These are phyloP conservation scores for Talaromyces atroroseus DNA, from an alignment of 2,329 filamentous ascomycete genomes.

Conservation along the genomic window DNA sequence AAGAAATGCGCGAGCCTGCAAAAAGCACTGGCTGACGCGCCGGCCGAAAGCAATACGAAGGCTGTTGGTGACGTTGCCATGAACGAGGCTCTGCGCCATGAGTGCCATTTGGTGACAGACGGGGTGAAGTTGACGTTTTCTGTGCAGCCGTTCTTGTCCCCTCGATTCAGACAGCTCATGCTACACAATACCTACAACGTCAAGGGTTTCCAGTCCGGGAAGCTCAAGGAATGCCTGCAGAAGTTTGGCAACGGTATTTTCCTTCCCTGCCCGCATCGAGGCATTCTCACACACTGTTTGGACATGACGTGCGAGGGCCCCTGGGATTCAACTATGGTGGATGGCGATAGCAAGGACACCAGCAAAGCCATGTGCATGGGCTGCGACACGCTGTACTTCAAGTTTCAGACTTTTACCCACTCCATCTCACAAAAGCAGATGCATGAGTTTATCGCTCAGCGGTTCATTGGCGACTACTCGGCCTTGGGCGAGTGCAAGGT, in stretches of 20 bases:
- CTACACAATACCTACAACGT: background rate
- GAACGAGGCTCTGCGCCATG: background rate
- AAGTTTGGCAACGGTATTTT: background rate
- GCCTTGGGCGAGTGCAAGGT: background rate
- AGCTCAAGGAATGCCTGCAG: background rate
- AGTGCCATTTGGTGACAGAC: background rate
- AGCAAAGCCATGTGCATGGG: background rate
- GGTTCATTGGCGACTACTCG: background rate
- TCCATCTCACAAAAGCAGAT: background rate
- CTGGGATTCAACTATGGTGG: background rate
- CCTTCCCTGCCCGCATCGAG: constrained; percentile 6
- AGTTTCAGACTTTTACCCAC: background rate
- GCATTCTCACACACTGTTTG: constrained; percentile 2
- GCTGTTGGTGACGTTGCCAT: background rate
- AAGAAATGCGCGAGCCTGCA: constrained; percentile 5
- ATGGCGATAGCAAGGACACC: background rate
- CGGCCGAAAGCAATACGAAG: background rate
- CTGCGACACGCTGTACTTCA: background rate
- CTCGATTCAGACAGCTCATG: background rate
- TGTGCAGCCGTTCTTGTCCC: background rate
- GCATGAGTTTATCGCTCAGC: background rate
- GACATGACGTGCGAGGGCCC: background rate
- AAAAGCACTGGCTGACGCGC: background rate
- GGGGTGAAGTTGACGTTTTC: background rate
- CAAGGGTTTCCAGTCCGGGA: background rate